A percentile compares a stretch with the other conserved stretches of the same genome.
phyloP scores from a whole-genome alignment of 257 asterid species.

The Capsicum pubescens region DNA sequence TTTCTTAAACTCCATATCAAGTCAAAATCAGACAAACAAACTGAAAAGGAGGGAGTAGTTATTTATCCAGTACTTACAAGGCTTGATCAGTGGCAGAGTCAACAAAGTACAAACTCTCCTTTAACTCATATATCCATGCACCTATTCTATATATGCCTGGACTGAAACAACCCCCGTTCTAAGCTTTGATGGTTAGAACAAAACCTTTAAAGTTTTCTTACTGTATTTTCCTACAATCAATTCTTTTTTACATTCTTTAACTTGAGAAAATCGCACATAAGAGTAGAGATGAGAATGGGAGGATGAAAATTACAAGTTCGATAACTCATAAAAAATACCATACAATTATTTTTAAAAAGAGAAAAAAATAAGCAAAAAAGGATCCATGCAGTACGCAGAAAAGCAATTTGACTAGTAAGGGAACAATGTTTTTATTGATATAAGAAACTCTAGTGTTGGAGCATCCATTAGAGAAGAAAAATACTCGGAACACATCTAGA shows the following conservation, averaged over 20 bases:
- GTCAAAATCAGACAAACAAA: too few species aligned
- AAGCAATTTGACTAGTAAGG: neutral
- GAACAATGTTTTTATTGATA: neutral
- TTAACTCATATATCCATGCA: neutral
- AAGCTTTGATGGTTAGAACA: neutral
- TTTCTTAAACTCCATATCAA: too few species aligned
- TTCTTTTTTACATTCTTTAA: neutral
- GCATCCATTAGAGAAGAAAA: neutral
- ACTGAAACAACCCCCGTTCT: neutral
- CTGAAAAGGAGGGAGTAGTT: neutral
- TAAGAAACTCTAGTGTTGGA: neutral
- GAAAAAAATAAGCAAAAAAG: neutral
- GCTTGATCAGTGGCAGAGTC: neutral
- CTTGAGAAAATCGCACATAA: neutral
- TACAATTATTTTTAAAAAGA: neutral
- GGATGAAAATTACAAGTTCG: neutral
- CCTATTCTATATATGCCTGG: neutral
- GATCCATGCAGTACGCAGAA: neutral
- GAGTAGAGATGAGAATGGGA: neutral
- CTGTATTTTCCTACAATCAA: neutral
- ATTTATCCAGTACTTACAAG: neutral
- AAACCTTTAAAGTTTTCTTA: neutral
- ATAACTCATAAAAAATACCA: neutral
- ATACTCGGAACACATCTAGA: neutral
- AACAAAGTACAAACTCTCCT: neutral